phyloP scores from a whole-genome alignment of 2,329 filamentous ascomycete genomes.

The Aureobasidium sp. region DNA sequence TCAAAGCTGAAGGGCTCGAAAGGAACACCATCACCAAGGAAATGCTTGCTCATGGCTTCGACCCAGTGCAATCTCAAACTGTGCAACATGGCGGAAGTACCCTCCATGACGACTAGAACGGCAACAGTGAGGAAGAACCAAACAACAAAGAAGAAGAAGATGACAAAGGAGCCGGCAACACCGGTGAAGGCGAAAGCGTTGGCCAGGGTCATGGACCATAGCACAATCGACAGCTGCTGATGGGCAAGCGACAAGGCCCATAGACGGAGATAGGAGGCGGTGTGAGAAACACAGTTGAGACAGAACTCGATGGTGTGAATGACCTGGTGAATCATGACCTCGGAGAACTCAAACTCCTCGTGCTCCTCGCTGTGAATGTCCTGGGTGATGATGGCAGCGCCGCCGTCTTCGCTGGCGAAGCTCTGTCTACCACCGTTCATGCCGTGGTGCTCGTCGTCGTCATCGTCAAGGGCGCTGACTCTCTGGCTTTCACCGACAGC shows the following conservation, averaged over 20 bases:
- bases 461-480: slow-evolving; percentile 83
- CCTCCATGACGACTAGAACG: slow-evolving; percentile 89
- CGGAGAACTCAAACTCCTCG: slow-evolving; percentile 94
- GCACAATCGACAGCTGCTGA: slow-evolving; percentile 90
- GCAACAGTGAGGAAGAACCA: slow-evolving; percentile 82
- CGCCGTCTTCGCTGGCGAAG: slow-evolving; percentile 63
- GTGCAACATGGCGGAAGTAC: slow-evolving; percentile 92
- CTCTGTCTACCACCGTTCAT: slow-evolving; percentile 57
- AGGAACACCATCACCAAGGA: slow-evolving; percentile 73
- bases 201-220: slow-evolving; percentile 92
- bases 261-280: slow-evolving; percentile 94
- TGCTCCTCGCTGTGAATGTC: slow-evolving; percentile 75
- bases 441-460: slow-evolving; percentile 52
- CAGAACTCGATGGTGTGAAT: slow-evolving; percentile 99
- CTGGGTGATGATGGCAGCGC: slow-evolving; percentile 79
- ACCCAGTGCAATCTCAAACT: slow-evolving; percentile 90
- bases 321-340: slow-evolving; percentile 97
- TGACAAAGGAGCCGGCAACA: slow-evolving; percentile 64
- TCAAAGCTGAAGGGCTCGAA: slow-evolving; percentile 88
- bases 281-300: slow-evolving; percentile 97
- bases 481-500: slow-evolving; percentile 83
- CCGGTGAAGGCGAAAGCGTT: slow-evolving; percentile 63
- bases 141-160: slow-evolving; percentile 73
- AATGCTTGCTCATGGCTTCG: slow-evolving; percentile 96
- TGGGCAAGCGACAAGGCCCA: slow-evolving; percentile 97